A percentile compares a stretch with the other conserved stretches of the same genome.
Conservation (phyloP, 768 basidiomycete genomes). For the Tulasnella sp. region DNA sequence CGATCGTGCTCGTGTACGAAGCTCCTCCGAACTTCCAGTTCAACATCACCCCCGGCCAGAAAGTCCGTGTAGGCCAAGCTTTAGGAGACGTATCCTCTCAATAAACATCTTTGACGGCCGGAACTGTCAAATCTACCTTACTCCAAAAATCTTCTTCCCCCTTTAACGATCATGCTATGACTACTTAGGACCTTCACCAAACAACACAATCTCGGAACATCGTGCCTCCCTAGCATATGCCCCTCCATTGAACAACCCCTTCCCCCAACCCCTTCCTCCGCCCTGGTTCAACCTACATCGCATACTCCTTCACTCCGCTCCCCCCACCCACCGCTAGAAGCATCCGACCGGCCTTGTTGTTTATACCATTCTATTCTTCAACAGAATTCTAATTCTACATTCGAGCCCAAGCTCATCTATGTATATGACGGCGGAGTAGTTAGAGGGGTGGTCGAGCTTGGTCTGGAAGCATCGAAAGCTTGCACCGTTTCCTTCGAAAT, state of each 20-base stretch:
- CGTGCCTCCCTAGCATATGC: constrained; percentile 6
- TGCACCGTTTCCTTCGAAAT: not conserved
- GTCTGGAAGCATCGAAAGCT: not conserved
- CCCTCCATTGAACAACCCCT: not conserved
- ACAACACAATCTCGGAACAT: not conserved
- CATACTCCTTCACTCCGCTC: not conserved
- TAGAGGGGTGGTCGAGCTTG: not conserved
- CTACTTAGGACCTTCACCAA: not conserved
- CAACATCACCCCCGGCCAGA: constrained; percentile 71
- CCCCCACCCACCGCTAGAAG: not conserved
- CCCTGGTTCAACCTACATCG: not conserved
- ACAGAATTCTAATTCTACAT: constrained; percentile 11
- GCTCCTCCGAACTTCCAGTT: constrained; percentile 68
- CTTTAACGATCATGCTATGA: not conserved
- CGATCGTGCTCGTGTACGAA: constrained; percentile 95
- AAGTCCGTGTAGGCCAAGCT: constrained; percentile 81
- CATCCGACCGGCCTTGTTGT: constrained; percentile 6
- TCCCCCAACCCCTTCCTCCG: not conserved
- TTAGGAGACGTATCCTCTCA: constrained; percentile 57
- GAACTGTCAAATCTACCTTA: not conserved
- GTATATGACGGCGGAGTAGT: not conserved
- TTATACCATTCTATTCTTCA: constrained; percentile 21
- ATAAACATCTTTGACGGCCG: not conserved
- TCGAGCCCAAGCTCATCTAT: not conserved
- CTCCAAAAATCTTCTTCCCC: not conserved